These are phyloP conservation scores for Cladosporium halotolerans DNA, from an alignment of 2,329 filamentous ascomycete species.

Conservation along the genomic window DNA sequence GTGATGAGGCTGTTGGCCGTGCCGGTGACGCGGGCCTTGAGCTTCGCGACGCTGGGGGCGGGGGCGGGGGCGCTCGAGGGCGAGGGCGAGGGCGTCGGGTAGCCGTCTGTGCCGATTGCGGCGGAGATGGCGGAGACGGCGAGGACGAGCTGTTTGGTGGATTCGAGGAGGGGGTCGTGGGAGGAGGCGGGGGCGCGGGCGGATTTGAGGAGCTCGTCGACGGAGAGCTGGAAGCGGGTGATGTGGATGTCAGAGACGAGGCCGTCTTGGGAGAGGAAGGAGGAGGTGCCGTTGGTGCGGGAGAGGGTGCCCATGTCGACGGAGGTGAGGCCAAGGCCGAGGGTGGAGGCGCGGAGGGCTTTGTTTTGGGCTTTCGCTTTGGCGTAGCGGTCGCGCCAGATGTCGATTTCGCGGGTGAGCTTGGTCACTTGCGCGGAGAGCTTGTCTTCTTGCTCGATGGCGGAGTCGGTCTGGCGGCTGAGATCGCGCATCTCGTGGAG, in stretches of 20 bases:
- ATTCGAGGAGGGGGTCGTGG: slow-evolving; percentile 68
- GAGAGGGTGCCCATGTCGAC: slow-evolving; percentile 57
- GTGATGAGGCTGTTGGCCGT: slow-evolving; percentile 96
- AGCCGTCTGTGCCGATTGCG: slow-evolving; percentile 53
- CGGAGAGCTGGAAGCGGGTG: slow-evolving; percentile 88
- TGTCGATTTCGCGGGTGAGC: slow-evolving; percentile 75
- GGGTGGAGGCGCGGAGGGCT: slow-evolving; percentile 71
- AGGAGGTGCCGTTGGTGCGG: slow-evolving; percentile 47
- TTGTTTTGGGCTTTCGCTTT: slow-evolving; percentile 82
- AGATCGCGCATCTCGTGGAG: slow-evolving; percentile 83
- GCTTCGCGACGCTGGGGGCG: slow-evolving; percentile 39
- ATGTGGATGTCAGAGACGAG: slow-evolving; percentile 86
- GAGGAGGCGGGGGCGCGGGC: slow-evolving; percentile 60
- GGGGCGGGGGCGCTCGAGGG: slow-evolving; percentile 16
- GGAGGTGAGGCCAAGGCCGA: slow-evolving; percentile 59
- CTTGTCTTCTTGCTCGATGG: slow-evolving; percentile 75
- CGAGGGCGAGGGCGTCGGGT: slow-evolving; percentile 26
- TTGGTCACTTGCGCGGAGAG: slow-evolving; percentile 67
- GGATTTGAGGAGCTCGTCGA: slow-evolving; percentile 79
- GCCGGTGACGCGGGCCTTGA: slow-evolving; percentile 78
- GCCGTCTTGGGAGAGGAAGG: slow-evolving; percentile 55
- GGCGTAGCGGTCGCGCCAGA: slow-evolving; percentile 87
- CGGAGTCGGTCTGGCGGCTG: slow-evolving; percentile 70
- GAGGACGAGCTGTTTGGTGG: slow-evolving; percentile 80
- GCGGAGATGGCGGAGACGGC: slow-evolving; percentile 78